Evolutionary conservation across 768 basidiomycete species (phyloP), one percentile per base, ranked within the genome.

Genomic region (Leccinum longicurvipes): DNA sequence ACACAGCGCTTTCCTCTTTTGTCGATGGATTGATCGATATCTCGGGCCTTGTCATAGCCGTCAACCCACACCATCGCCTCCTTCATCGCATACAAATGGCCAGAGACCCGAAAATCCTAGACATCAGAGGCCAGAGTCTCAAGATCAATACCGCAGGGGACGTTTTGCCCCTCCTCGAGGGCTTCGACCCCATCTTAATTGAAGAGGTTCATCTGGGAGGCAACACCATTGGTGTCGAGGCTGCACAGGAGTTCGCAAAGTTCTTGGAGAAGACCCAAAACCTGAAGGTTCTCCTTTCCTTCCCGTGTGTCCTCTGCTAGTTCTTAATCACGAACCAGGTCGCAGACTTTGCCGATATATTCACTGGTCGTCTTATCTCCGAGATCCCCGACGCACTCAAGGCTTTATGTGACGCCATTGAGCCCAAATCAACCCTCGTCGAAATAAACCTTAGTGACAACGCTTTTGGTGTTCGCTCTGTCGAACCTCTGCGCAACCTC

Each of bases 341-440:
- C 56, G 96, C 95, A 62, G 87, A 98, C 76, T 91, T 98, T 61
- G 89, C 93, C 28, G 96, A 98, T 74, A 95, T 99, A 73, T 99
- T 99, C 76, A 98, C 96, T 3, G 92, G 95, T 53, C 91, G 96
- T 60, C 82, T 97, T 66, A 98, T 98, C 76, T 80, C 84, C 58
- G 96, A 99, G 72, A 98, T 99, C 68, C 97, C 96, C 5, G 80
- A 75, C 55, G 93, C 97, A 15, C 85, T 99, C 46, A 81, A 85
- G 34, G 87, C 91, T 32, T 82, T 99, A 62, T 97, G 95, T 70
- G 84, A 92, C 64, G 85, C 94, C 12, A 83, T 99, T 58, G 84
- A 84, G 64, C 79, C 83, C 64, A 91, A 91, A 66, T 80, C 84
- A 4, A 83, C 87, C 3, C 86, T 99, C 47, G 78, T 88, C 51